phyloP scores from a whole-genome alignment of 179 eudicot genomes.

The Silene noctiflora region DNA sequence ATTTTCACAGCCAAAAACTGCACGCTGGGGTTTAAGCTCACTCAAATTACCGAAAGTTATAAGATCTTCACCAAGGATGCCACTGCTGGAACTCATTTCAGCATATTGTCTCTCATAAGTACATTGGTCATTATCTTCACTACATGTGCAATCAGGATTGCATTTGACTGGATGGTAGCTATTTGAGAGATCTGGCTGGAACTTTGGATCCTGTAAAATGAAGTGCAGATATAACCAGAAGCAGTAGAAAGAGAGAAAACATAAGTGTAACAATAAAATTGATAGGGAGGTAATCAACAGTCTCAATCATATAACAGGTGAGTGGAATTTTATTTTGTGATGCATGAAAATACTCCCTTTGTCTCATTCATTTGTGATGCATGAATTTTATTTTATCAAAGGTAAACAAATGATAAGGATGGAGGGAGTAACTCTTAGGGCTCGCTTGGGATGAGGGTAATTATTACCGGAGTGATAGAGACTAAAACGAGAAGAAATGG shows the following conservation, averaged over 20 bases:
- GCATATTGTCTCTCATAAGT: slow-evolving; percentile 91
- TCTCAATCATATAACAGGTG: not conserved
- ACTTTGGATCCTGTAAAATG: slow-evolving; percentile 71
- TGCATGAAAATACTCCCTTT: not conserved
- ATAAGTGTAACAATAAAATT: not conserved
- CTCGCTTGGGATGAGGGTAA: too few relatives aligned
- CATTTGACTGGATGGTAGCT: slow-evolving; percentile 79
- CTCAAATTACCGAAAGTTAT: slow-evolving; percentile 86
- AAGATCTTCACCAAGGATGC: slow-evolving; percentile 83
- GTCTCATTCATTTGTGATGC: too few relatives aligned
- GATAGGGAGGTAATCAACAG: not conserved
- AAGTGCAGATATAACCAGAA: not conserved
- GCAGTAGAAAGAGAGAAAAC: not conserved
- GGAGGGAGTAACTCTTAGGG: too few relatives aligned
- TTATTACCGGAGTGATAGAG: too few relatives aligned
- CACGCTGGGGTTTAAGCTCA: slow-evolving; percentile 78
- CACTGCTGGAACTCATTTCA: slow-evolving; percentile 98
- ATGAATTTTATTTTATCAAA: too few relatives aligned
- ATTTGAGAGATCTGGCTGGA: slow-evolving; percentile 71
- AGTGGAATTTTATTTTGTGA: not conserved
- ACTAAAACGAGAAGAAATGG: too few relatives aligned
- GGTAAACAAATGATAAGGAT: too few relatives aligned
- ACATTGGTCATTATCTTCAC: slow-evolving; percentile 53
- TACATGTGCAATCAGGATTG: slow-evolving; percentile 75
- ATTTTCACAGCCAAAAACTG: slow-evolving; percentile 92